Evolutionary conservation across 805 yeast genomes (phyloP).

Genomic region (Ogataea wickerhamii): DNA sequence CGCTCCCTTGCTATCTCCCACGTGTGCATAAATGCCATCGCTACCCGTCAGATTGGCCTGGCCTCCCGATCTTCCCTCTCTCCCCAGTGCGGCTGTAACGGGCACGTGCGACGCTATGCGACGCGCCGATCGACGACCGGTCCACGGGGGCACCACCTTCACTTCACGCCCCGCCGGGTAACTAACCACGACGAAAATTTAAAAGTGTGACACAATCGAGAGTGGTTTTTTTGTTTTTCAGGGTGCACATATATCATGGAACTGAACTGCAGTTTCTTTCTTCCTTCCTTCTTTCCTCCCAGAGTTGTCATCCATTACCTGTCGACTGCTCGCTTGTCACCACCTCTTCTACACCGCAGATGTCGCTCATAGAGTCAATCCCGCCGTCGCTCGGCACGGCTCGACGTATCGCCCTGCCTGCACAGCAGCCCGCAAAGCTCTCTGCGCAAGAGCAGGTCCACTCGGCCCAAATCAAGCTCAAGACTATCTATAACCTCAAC

Average conservation of each 20-base stretch:
- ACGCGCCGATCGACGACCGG: not conserved
- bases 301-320: not conserved
- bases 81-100: not conserved
- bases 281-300: not conserved
- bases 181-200: not conserved
- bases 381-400: constrained; percentile 8
- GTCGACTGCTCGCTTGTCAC: no score
- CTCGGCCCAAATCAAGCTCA: constrained; percentile 12
- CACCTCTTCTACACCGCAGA: no score
- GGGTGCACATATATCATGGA: not conserved
- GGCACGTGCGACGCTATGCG: not conserved
- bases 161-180: not conserved
- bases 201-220: no score
- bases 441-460: constrained; percentile 7
- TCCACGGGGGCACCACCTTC: not conserved
- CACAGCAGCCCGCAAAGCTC: not conserved
- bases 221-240: not conserved
- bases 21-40: no score
- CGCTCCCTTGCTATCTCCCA: no score
- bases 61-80: not conserved
- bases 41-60: no score
- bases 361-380: constrained; percentile 12
- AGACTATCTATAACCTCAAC: constrained; percentile 17
- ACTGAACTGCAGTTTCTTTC: not conserved
- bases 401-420: not conserved